Conservation (phyloP, 306 rosid species). For the Casuarina glauca region DNA sequence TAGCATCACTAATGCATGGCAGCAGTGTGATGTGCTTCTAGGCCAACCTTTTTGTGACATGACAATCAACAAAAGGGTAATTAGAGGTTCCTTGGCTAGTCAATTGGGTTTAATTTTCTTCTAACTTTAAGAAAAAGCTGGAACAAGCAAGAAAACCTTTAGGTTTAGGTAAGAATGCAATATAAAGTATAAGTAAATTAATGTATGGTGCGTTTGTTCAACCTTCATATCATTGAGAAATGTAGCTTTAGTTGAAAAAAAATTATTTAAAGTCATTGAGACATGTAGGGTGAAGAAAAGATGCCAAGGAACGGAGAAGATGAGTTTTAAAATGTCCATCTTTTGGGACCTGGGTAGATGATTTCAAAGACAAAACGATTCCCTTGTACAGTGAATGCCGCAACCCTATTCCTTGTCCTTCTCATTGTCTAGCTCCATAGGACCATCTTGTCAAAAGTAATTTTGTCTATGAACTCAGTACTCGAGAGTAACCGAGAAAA, state of each 20-base stretch:
- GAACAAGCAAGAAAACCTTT: background rate
- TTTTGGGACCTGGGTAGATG: background rate
- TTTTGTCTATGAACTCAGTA: background rate
- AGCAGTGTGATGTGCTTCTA: background rate
- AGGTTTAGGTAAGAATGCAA: conserved; percentile 6
- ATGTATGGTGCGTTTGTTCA: conserved; percentile 1
- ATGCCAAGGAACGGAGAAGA: conserved; percentile 14
- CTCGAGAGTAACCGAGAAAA: background rate
- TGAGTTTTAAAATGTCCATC: background rate
- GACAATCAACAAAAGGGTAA: background rate
- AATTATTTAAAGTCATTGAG: background rate
- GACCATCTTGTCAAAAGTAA: conserved; percentile 9
- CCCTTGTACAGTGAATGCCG: background rate
- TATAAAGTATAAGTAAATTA: background rate
- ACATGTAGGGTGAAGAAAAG: conserved; percentile 27
- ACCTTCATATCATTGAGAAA: conserved; percentile 3
- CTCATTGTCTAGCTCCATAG: background rate
- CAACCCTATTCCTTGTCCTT: conserved; percentile 15
- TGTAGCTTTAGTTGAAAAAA: background rate
- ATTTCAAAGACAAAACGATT: conserved; percentile 9
- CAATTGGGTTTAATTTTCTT: background rate
- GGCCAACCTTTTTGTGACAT: background rate
- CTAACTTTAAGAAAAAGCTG: background rate
- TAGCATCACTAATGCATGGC: background rate
- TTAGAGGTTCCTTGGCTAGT: background rate